These are phyloP conservation scores for Berberis thunbergii DNA, from an alignment of 164 flowering plant species.

Conservation along the genomic window DNA sequence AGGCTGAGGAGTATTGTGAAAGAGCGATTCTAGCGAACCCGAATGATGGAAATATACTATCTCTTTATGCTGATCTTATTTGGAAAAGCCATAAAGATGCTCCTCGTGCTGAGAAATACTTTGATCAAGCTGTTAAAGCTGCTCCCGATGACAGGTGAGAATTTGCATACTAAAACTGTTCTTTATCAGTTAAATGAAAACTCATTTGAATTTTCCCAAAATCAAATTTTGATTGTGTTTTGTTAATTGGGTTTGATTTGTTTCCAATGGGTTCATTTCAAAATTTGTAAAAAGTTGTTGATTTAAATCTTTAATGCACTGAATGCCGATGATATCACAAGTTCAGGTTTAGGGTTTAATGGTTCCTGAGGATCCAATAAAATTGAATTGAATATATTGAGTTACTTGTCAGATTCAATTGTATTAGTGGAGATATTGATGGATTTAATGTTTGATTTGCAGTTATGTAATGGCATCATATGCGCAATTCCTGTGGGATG, in stretches of 20 bases:
- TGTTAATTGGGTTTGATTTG: neutral
- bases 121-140: constrained; percentile 77
- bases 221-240: neutral
- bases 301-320: too few species aligned
- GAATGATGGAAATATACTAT: constrained; percentile 48
- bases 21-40: constrained; percentile 74
- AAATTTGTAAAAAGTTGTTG: too few species aligned
- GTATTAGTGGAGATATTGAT: too few species aligned
- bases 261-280: neutral
- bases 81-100: constrained; percentile 65
- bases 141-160: constrained; percentile 75
- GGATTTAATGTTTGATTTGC: constrained; percentile 4
- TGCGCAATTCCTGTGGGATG: constrained; percentile 40
- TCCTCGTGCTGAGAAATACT: constrained; percentile 58
- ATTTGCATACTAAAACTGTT: neutral
- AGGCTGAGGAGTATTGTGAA: constrained; percentile 80
- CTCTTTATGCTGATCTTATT: constrained; percentile 65
- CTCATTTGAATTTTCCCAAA: neutral
- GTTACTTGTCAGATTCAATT: too few species aligned
- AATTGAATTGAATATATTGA: too few species aligned
- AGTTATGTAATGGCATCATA: constrained; percentile 44
- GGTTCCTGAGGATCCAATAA: too few species aligned
- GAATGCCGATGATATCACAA: too few species aligned
- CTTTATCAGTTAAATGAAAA: neutral
- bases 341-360: too few species aligned